Evolutionary conservation across 129 eudicot species (phyloP).

Genomic region (Rutidosis leptorrhynchoides): DNA sequence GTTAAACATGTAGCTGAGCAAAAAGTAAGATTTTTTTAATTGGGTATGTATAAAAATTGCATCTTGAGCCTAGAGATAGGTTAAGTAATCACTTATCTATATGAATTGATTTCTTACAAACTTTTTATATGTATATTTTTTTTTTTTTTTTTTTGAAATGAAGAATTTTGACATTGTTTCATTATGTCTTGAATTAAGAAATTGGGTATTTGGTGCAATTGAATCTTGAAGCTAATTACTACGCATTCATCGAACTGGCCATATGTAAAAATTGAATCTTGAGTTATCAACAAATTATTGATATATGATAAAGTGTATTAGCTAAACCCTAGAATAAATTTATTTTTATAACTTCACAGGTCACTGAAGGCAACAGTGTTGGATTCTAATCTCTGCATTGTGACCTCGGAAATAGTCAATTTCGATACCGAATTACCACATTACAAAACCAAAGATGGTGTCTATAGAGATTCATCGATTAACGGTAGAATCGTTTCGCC

Average conservation of each 20-base stretch:
- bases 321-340: constrained; percentile 5
- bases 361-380: constrained; percentile 87
- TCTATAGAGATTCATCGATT: constrained; percentile 58
- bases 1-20: background rate
- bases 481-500: constrained; percentile 81
- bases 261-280: constrained; percentile 1
- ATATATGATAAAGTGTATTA: constrained; percentile 3
- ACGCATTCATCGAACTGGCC: background rate
- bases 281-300: constrained; percentile 4
- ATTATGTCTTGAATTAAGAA: constrained; percentile 1
- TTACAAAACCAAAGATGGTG: constrained; percentile 96
- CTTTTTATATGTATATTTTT: background rate
- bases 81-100: background rate
- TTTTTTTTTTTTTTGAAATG: background rate
- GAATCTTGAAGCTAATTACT: background rate
- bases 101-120: background rate
- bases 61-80: background rate
- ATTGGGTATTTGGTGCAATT: background rate
- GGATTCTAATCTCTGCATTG: constrained; percentile 64
- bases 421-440: constrained; percentile 79
- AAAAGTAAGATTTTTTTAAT: background rate
- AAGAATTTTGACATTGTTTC: background rate
- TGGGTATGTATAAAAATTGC: background rate
- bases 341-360: constrained; percentile 38
- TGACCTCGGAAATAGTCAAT: constrained; percentile 53